These are phyloP conservation scores for Termitomyces sp. DNA, from an alignment of 1,284 basidiomycete species.

Conservation along the genomic window DNA sequence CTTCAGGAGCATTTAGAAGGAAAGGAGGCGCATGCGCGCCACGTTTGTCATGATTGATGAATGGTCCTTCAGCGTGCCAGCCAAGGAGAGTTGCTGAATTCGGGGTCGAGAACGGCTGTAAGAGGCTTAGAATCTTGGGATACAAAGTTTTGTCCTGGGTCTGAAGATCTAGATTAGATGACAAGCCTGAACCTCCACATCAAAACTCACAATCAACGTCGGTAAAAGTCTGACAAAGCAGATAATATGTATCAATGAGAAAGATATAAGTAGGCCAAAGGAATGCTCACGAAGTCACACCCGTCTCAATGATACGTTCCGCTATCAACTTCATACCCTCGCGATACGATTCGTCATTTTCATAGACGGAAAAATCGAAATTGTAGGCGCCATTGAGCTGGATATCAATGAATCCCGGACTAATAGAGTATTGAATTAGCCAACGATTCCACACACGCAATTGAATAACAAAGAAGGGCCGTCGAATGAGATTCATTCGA, in stretches of 20 bases:
- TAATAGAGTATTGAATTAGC: conserved; percentile 22
- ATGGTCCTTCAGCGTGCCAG: conserved; percentile 89
- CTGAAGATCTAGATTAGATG: conserved; percentile 29
- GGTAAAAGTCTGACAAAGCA: conserved; percentile 52
- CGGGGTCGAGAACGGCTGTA: conserved; percentile 57
- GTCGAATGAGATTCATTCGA: background rate
- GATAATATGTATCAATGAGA: conserved; percentile 5
- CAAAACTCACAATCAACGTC: conserved; percentile 67
- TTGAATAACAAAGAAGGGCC: background rate
- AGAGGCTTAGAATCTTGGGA: conserved; percentile 58
- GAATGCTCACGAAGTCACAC: conserved; percentile 72
- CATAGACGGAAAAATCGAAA: conserved; percentile 82
- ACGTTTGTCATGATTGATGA: conserved; percentile 73
- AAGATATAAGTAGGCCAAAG: background rate
- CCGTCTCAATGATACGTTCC: conserved; percentile 77
- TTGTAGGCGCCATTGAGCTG: conserved; percentile 88
- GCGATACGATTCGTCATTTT: conserved; percentile 65
- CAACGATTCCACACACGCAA: background rate
- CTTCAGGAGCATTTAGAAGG: conserved; percentile 59
- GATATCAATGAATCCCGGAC: conserved; percentile 75
- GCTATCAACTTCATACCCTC: conserved; percentile 70
- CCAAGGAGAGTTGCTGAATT: conserved; percentile 71
- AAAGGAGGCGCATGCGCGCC: conserved; percentile 76
- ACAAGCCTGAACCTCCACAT: background rate
- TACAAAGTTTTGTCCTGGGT: conserved; percentile 73